These are phyloP conservation scores for Primulina huaijiensis DNA, from an alignment of 257 asterid genomes.

Conservation along the genomic window DNA sequence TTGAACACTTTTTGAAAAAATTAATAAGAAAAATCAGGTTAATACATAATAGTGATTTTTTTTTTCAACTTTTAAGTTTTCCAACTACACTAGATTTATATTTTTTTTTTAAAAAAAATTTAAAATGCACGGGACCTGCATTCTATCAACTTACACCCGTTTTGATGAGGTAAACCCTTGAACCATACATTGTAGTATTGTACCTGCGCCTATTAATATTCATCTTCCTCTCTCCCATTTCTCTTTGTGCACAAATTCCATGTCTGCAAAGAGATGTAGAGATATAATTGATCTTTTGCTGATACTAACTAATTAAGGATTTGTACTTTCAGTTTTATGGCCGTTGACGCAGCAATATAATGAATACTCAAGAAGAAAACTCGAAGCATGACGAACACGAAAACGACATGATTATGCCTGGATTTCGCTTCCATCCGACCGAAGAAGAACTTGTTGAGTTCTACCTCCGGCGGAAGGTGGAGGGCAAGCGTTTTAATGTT, in stretches of 20 bases:
- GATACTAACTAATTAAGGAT: neutral
- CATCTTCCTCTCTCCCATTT: neutral
- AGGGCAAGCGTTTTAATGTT: conserved; percentile 94
- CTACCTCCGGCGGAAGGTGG: conserved; percentile 98
- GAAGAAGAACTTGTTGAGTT: conserved; percentile 98
- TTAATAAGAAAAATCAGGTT: too few species aligned
- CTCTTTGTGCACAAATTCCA: neutral
- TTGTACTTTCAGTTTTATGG: conserved; percentile 48
- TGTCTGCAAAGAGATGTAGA: neutral
- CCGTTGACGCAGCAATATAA: conserved; percentile 58
- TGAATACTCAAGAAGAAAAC: conserved; percentile 39
- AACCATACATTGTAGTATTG: neutral
- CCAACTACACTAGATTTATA: too few species aligned
- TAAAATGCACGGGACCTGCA: too few species aligned
- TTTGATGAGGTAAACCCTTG: neutral
- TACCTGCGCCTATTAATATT: too few species aligned
- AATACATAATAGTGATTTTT: too few species aligned
- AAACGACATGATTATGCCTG: conserved; percentile 91
- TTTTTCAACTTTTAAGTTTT: too few species aligned
- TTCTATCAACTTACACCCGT: neutral
- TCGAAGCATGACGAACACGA: conserved; percentile 56
- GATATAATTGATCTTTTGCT: neutral
- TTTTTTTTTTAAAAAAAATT: too few species aligned
- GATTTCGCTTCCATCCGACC: conserved; percentile 94
- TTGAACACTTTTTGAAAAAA: too few species aligned